Evolutionary conservation across 108 stramenopile genomes (phyloP), one percentile per base, ranked within the genome.

Genomic region (Cyclotella choctawhatcheeana): DNA sequence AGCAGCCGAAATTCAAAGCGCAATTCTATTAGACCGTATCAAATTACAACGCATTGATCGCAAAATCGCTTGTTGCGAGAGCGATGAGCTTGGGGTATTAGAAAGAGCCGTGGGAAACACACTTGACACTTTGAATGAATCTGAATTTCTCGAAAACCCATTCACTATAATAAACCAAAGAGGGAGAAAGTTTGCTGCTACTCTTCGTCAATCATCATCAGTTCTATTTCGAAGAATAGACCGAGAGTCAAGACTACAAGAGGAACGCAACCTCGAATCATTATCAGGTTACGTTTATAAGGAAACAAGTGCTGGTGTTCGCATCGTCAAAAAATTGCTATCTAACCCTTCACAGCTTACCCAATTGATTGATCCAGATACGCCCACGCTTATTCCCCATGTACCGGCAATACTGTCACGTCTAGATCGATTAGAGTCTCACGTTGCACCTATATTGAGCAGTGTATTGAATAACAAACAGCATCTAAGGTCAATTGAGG

Each of bases 401-500:
- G 71, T 85, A 0, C 88, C 88, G 13, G 86, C 88, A 16, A 87
- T 89, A 45, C 58, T 85, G 26, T 68, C 82, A 13, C 56, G 88
- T 29, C 54, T 89, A 37, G 88, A 89, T 47, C 73, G 81, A 58
- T 65, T 89, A 8, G 88, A 89, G 60, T 67, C 58, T 44, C 89
- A 89, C 53, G 85, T 89, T 12, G 45, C 70, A 20, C 79, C 84
- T 6, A 89, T 87, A 61, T 50, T 89, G 35, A 86, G 83, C 65
- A 54, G 69, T 31, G 88, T 89, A 17, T 60, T 89, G 58, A 89
- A 89, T 63, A 86, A 89, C 59, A 73, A 74, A 58, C 86, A 82
- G 32, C 88, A 89, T 74, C 63, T 89, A 44, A 67, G 62, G 18
- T 77, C 84, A 0, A 87, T 89, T 44, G 88, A 89, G n/a, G n/a